Evolutionary conservation across 139 green algal species (phyloP).

Genomic region (Micractinium conductrix): DNA sequence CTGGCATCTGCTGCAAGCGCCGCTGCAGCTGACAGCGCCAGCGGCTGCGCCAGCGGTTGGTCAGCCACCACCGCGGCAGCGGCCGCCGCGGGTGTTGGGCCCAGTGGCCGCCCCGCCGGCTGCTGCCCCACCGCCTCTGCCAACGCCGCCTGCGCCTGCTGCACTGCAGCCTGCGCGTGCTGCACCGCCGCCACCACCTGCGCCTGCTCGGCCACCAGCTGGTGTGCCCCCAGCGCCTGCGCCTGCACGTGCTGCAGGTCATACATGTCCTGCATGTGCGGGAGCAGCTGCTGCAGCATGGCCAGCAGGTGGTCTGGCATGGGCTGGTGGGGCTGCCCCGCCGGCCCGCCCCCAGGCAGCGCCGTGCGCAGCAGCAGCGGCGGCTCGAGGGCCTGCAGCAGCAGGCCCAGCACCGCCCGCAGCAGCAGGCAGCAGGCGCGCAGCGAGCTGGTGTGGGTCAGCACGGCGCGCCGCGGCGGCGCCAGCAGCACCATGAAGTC

Average conservation of each 20-base stretch:
- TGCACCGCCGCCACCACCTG: background rate
- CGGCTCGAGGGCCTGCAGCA: background rate
- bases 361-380: background rate
- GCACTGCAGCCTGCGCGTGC: background rate
- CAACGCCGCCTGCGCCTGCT: background rate
- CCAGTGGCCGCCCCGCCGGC: background rate
- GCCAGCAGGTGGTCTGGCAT: background rate
- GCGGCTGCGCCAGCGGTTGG: background rate
- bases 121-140: background rate
- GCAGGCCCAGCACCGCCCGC: background rate
- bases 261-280: background rate
- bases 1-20: background rate
- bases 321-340: too few relatives aligned
- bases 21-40: background rate
- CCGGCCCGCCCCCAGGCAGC: background rate
- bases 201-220: background rate
- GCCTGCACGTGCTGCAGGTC: background rate
- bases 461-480: background rate
- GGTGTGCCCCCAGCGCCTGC: background rate
- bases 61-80: background rate
- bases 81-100: background rate
- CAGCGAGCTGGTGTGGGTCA: constrained; percentile 15
- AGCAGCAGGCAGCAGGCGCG: constrained; percentile 22
- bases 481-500: background rate
- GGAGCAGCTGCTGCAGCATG: background rate